Evolutionary conservation across 2,329 filamentous ascomycete species (phyloP), one percentile per base, ranked within the genome.

Genomic region (Diaporthe ampelina): DNA sequence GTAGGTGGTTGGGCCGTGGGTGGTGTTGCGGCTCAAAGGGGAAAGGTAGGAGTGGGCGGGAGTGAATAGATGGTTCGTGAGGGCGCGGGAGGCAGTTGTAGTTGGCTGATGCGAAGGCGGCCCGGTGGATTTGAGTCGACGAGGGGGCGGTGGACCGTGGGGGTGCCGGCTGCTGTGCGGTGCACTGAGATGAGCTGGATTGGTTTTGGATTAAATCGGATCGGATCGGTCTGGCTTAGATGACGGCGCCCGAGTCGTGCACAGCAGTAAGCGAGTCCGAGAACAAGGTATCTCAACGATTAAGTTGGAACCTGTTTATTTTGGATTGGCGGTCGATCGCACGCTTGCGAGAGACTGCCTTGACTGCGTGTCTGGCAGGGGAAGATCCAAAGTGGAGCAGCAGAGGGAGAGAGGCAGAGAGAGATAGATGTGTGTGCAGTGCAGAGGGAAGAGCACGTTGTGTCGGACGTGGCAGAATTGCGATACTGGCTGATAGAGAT

Each of bases 381-480:
- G 32, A 26, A 52, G 7, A 52, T 24, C n/a, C 48, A 24, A 52
- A 48, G 37, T 70, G 52, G 50, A 45, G 37, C 15, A 70, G 37
- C 15, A 70, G 37, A 35, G 21, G 26, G 1, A 11, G 48, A 52
- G n/a, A 15, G n/a, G 4, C 3, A 4, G 6, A 32, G 52, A 43
- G 24, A 26, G 11, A 29, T 4, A 21, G 15, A 24, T 4, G 57
- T 8, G 13, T 10, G 57, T 21, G 65, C 40, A 19, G 40, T 43
- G 40, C 40, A 57, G n/a, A 54, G 3, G 3, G 67, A 4, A 50
- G 21, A 70, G 35, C 61, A 74, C 73, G 69, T 74, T 72, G 37
- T 73, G 70, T 63, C 70, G 70, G 73, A 73, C 73, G 63, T 73
- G 70, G 63, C 67, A 72, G 59, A 52, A 52, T 50, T 24, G 43